Conservation (phyloP, 2,329 filamentous ascomycete genomes). For the Thelonectria discophora region DNA sequence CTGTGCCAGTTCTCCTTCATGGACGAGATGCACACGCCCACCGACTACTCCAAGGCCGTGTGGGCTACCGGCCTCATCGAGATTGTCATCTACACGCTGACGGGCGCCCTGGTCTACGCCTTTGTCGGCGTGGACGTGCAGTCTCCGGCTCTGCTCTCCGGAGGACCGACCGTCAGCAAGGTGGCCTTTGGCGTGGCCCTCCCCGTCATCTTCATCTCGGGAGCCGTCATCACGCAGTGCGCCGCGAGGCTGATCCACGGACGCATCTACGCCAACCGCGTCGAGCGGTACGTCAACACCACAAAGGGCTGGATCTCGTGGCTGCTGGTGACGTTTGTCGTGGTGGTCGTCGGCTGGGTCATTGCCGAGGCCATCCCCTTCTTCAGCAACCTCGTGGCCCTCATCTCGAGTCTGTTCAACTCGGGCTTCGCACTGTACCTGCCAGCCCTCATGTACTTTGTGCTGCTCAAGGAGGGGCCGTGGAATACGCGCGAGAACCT, state of each 20-base stretch:
- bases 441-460: conserved; percentile 24
- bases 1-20: conserved; percentile 26
- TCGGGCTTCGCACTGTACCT: conserved; percentile 23
- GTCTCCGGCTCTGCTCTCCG: conserved; percentile 22
- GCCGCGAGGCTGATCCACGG: conserved; percentile 20
- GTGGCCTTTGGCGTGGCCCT: conserved; percentile 22
- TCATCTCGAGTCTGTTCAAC: conserved; percentile 26
- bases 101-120: conserved; percentile 21
- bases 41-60: conserved; percentile 24
- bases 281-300: conserved; percentile 24
- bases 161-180: conserved; percentile 22
- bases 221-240: conserved; percentile 24
- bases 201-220: conserved; percentile 26
- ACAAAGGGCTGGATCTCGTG: conserved; percentile 23
- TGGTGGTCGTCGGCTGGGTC: conserved; percentile 22
- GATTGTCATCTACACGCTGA: conserved; percentile 25
- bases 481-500: conserved; percentile 21
- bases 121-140: conserved; percentile 21
- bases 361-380: conserved; percentile 25
- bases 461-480: conserved; percentile 21
- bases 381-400: conserved; percentile 25
- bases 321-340: conserved; percentile 7
- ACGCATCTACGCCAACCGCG: conserved; percentile 23
- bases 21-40: conserved; percentile 25
- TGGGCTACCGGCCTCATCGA: conserved; percentile 25